Evolutionary conservation across 73 alveolate genomes (phyloP).

Genomic region (Paramecium octaurelia): DNA sequence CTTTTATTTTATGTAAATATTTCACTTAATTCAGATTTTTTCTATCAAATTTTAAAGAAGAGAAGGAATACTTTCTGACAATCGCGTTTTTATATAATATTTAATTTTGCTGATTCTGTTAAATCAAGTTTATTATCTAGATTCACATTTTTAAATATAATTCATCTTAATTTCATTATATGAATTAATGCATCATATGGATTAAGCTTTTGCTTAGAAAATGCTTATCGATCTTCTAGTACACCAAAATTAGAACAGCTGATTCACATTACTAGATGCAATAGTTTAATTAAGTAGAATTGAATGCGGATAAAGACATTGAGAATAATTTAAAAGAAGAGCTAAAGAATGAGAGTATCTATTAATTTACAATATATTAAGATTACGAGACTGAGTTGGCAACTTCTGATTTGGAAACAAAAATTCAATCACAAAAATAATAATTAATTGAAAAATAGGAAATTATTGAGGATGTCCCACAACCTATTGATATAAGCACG

Average conservation of each 20-base stretch:
- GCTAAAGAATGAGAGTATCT: neutral
- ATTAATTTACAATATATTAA: neutral
- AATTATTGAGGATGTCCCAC: neutral
- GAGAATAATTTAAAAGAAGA: neutral
- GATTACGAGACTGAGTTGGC: neutral
- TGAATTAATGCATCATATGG: neutral
- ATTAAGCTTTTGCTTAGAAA: neutral
- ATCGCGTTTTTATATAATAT: neutral
- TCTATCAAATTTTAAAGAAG: neutral
- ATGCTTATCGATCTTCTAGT: neutral
- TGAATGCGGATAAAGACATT: neutral
- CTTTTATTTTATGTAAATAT: neutral
- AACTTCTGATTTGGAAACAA: neutral
- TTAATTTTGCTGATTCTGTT: neutral
- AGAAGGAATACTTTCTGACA: neutral
- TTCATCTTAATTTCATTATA: neutral
- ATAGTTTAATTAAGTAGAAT: neutral
- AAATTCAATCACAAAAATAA: neutral
- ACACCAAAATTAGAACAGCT: neutral
- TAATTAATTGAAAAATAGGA: neutral
- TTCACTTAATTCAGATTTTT: neutral
- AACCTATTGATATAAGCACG: neutral
- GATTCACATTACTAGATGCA: neutral
- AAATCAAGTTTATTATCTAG: neutral
- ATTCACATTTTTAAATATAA: neutral